phyloP scores from a whole-genome alignment of 176 grass and related monocot genomes.

The Tillandsia leiboldiana region DNA sequence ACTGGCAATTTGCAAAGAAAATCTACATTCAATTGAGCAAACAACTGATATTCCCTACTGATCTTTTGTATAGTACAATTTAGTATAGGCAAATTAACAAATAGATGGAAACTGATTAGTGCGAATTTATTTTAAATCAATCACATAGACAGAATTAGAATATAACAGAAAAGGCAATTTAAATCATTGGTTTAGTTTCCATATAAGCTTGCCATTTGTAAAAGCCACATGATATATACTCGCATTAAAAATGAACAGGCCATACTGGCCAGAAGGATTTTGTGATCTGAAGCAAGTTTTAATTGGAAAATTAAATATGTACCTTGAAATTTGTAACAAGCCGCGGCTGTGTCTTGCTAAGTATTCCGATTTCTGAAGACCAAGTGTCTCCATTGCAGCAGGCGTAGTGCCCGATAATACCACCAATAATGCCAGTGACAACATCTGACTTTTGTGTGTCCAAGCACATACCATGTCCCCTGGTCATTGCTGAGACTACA shows the following conservation, averaged over 20 bases:
- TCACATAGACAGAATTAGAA: too few species aligned
- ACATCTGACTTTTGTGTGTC: conserved; percentile 43
- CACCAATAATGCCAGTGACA: conserved; percentile 66
- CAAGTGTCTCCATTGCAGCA: conserved; percentile 97
- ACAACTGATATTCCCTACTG: too few species aligned
- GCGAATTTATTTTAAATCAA: too few species aligned
- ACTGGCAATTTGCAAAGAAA: too few species aligned
- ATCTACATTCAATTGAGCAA: too few species aligned
- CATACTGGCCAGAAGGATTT: background rate
- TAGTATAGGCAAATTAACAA: too few species aligned
- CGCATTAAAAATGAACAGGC: conserved; percentile 2
- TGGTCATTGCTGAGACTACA: conserved; percentile 31
- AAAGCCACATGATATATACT: conserved; percentile 9
- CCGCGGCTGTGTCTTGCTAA: conserved; percentile 64
- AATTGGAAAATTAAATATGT: conserved; percentile 12
- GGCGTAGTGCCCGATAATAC: conserved; percentile 79
- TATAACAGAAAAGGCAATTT: too few species aligned
- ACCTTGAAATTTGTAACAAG: conserved; percentile 89
- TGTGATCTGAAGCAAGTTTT: background rate
- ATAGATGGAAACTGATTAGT: too few species aligned
- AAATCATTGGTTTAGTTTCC: too few species aligned
- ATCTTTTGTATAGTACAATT: too few species aligned
- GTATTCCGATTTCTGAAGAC: conserved; percentile 90
- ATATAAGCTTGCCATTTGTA: background rate
- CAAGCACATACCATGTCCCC: conserved; percentile 73